Base-by-base conservation (phyloP, 495 filamentous ascomycete species). In the Penicillium ucsense region DNA sequence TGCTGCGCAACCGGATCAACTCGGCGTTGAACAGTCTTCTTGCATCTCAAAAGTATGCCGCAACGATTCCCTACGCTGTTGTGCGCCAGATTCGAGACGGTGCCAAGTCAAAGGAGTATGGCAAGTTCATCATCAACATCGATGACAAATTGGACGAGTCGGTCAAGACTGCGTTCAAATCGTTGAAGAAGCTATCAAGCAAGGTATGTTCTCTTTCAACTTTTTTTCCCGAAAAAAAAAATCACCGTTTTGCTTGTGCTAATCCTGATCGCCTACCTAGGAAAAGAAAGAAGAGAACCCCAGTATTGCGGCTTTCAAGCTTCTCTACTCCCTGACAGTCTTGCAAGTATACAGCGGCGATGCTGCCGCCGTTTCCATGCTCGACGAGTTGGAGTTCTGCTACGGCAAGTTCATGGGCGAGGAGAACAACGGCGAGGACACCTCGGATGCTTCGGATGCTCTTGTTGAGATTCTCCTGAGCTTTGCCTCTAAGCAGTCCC, bases 311-410 rank as follows among this genome's bases (percentile, higher is more conserved):
- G 85, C 86, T 0, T 83, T 94, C 50, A 81, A 82, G 38, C 73
- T 96, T 6, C 72, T 96, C 6, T 90, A 92, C 62, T 85, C 86
- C n/a, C 74, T 94, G 47, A 83, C 84, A 2, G 78, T 96, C 41
- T 65, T 96, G 31, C 87, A 95, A 57, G 74, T 95, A n/a, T 91
- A 92, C 66, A 85, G 88, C 55, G 86, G 85, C 12, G 88, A 94
- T 47, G 75, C 84, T 0, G 92, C 97, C 53, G 86, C 89, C 5
- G 72, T 88, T 1, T 76, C 75, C 3, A 80, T 89, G 50, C 73
- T 92, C 5, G 76, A 84, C 11, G 88, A 94, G 55, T 62, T 94
- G 7, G 76, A 83, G 41, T 70, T 79, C 38, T 86, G 81, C 62
- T 88, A 84, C 51, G 71, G 85, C 41, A 82, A 83, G 45, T 66